Conservation (phyloP, 352 stramenopile genomes). For the Phytopythium cucurbitacearum region DNA sequence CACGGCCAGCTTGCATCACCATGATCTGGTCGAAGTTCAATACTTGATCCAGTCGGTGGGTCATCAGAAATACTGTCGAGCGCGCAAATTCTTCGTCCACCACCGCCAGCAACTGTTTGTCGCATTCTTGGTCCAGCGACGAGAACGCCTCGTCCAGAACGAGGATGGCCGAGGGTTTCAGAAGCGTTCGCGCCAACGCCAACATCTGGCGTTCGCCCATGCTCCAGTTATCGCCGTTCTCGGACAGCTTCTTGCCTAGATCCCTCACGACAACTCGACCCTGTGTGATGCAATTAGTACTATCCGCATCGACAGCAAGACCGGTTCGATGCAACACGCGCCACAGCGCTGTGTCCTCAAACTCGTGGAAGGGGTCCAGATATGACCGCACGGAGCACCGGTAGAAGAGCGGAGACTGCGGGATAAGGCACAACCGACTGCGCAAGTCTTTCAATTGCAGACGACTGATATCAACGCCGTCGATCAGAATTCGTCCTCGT, state of each 20-base stretch:
- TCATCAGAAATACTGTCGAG: conserved; percentile 93
- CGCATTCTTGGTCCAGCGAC: conserved; percentile 44
- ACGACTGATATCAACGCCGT: conserved; percentile 77
- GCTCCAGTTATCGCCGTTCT: conserved; percentile 95
- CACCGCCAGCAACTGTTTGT: conserved; percentile 46
- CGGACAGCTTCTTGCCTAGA: conserved; percentile 29
- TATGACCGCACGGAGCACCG: conserved; percentile 90
- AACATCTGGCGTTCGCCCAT: conserved; percentile 95
- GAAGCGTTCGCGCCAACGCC: conserved; percentile 88
- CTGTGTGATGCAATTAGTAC: conserved; percentile 16
- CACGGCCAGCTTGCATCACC: conserved; percentile 44
- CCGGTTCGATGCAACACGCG: conserved; percentile 33
- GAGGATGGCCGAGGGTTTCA: conserved; percentile 89
- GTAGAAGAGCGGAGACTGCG: conserved; percentile 92
- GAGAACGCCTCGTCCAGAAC: conserved; percentile 81
- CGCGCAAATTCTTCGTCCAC: conserved; percentile 80
- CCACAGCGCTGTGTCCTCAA: conserved; percentile 52
- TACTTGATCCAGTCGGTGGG: conserved; percentile 93
- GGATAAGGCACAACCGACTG: conserved; percentile 63
- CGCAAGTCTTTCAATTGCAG: conserved; percentile 35
- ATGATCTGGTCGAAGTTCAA: conserved; percentile 89
- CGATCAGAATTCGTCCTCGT: conserved; percentile 78
- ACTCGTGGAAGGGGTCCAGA: conserved; percentile 87
- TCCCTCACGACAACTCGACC: conserved; percentile 9
- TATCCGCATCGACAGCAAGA: conserved; percentile 17